These are phyloP conservation scores for Tarenaya hassleriana DNA, from an alignment of 345 rosid genomes.

Conservation along the genomic window DNA sequence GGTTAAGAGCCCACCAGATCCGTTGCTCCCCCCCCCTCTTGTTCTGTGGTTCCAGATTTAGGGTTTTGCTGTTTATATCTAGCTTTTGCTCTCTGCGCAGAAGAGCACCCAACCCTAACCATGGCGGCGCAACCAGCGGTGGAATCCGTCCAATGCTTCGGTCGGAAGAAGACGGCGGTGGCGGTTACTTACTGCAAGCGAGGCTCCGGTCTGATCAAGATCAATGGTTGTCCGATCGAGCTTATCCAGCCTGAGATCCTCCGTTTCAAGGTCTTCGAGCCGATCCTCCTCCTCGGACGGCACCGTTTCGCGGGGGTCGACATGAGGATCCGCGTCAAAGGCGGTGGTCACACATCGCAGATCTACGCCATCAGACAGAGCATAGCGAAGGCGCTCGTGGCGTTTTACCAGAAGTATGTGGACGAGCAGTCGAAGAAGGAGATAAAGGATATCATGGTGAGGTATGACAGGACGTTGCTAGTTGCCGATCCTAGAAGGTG, in stretches of 20 bases:
- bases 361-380: constrained; percentile 87
- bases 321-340: constrained; percentile 77
- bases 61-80: too few species aligned
- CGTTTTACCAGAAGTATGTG: constrained; percentile 72
- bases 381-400: constrained; percentile 79
- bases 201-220: too few species aligned
- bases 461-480: too few species aligned
- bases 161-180: constrained; percentile 78
- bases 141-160: constrained; percentile 73
- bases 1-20: too few species aligned
- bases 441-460: constrained; percentile 67
- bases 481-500: constrained; percentile 80
- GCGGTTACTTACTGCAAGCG: constrained; percentile 85
- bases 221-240: too few species aligned
- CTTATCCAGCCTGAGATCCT: constrained; percentile 88
- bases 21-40: too few species aligned
- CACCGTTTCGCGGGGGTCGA: constrained; percentile 76
- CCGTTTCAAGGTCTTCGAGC: constrained; percentile 73
- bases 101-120: too few species aligned
- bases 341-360: too few species aligned
- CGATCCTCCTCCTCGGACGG: constrained; percentile 62
- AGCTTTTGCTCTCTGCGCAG: too few species aligned
- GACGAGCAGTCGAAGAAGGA: constrained; percentile 90
- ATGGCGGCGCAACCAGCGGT: constrained; percentile 38
- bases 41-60: too few species aligned